Evolutionary conservation across 345 rosid species (phyloP).

Genomic region (Moringa oleifera): DNA sequence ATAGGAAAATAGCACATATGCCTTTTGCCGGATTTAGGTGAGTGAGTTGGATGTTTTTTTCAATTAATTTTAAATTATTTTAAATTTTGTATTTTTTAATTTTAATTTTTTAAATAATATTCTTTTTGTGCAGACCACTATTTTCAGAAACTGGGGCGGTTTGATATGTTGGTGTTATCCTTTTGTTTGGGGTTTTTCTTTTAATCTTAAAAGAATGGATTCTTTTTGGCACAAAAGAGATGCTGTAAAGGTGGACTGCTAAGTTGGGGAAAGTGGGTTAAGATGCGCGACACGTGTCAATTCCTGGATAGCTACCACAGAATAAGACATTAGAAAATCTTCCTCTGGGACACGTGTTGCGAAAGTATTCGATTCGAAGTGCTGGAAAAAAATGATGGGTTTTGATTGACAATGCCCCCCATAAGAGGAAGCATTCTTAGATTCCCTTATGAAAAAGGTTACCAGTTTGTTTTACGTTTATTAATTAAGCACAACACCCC

Average conservation of each 20-base stretch:
- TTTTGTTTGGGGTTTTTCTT: background rate
- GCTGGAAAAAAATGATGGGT: conserved; percentile 23
- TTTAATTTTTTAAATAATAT: too few species aligned
- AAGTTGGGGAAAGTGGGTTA: background rate
- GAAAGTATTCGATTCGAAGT: conserved; percentile 26
- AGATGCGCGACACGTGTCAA: background rate
- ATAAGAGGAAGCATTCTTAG: conserved; percentile 19
- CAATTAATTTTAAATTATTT: background rate
- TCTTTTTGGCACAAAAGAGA: conserved; percentile 1
- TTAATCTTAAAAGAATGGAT: background rate
- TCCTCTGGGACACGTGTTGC: conserved; percentile 20
- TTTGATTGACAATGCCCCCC: conserved; percentile 6
- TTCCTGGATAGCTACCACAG: background rate
- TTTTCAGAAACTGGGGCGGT: conserved; percentile 24
- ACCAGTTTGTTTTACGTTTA: background rate
- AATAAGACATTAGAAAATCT: conserved; percentile 2
- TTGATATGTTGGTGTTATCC: background rate
- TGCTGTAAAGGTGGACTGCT: conserved; percentile 11
- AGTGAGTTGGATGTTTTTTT: background rate
- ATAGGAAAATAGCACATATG: conserved; percentile 10
- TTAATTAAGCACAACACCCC: too few species aligned
- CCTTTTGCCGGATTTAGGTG: conserved; percentile 12
- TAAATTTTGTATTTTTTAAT: background rate
- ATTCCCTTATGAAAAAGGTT: conserved; percentile 16
- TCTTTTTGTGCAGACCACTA: conserved; percentile 14